phyloP scores from a whole-genome alignment of 1,284 basidiomycete species.

The Apiotrichum mycotoxinovorans region DNA sequence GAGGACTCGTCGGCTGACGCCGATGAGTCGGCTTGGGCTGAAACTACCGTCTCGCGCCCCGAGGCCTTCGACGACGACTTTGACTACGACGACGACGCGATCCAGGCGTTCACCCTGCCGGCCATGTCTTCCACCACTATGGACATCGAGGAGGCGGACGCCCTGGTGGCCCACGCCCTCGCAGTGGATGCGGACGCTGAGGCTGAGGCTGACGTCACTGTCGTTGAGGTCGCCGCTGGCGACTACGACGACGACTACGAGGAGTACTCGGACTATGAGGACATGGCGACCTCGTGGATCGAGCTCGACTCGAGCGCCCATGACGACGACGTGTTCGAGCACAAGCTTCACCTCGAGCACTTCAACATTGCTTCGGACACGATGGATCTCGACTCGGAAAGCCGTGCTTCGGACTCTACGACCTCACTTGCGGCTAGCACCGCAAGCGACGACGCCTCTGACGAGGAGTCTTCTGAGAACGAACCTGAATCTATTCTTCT shows the following conservation, averaged over 20 bases:
- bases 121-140: conserved; percentile 3
- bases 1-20: conserved; percentile 24
- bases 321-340: neutral
- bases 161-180: neutral
- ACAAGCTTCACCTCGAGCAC: neutral
- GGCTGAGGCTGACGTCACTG: conserved; percentile 4
- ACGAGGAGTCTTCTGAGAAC: no score
- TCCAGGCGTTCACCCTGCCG: conserved; percentile 30
- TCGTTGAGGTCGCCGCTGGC: conserved; percentile 9
- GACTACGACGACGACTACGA: conserved; percentile 13
- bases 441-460: no score
- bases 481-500: no score
- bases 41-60: conserved; percentile 25
- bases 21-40: conserved; percentile 25
- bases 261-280: conserved; percentile 16
- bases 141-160: conserved; percentile 10
- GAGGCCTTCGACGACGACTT: conserved; percentile 19
- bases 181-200: conserved; percentile 14
- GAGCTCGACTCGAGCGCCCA: neutral
- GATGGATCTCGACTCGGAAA: no score
- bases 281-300: conserved; percentile 7
- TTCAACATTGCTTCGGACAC: no score
- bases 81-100: conserved; percentile 23
- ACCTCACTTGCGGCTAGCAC: no score
- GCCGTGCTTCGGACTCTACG: no score